phyloP scores from a whole-genome alignment of 148 eudicot genomes.

The Nyssa sinensis region DNA sequence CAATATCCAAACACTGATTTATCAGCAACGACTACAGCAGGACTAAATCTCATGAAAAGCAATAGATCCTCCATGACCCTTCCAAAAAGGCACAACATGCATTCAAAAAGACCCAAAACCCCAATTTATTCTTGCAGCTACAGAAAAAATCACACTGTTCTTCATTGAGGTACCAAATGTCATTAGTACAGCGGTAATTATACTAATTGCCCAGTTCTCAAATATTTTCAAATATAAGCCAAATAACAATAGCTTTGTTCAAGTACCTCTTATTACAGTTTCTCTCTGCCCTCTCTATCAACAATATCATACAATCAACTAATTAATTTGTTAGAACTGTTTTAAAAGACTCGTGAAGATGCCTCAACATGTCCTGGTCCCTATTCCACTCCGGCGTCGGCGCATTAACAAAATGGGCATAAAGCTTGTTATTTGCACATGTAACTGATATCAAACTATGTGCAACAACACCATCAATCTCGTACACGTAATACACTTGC shows the following conservation, averaged over 20 bases:
- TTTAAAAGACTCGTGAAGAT: slow-evolving; percentile 72
- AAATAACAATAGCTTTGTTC: background rate
- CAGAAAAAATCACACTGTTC: too few species aligned
- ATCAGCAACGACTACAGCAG: too few species aligned
- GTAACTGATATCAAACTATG: slow-evolving; percentile 86
- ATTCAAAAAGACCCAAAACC: too few species aligned
- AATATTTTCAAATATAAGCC: background rate
- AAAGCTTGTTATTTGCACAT: slow-evolving; percentile 78
- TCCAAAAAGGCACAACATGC: too few species aligned
- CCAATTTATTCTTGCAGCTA: too few species aligned
- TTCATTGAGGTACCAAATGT: too few species aligned
- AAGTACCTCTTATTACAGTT: background rate
- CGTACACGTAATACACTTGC: slow-evolving; percentile 78
- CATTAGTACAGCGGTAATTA: too few species aligned
- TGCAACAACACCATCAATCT: slow-evolving; percentile 53
- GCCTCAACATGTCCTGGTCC: slow-evolving; percentile 75
- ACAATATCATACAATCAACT: background rate
- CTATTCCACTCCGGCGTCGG: slow-evolving; percentile 76
- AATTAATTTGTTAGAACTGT: slow-evolving; percentile 42
- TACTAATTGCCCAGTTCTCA: too few species aligned
- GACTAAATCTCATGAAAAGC: too few species aligned
- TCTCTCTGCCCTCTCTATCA: background rate
- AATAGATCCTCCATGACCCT: too few species aligned
- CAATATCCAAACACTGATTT: too few species aligned
- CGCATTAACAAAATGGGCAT: slow-evolving; percentile 90